Base-by-base conservation (phyloP, 371 early-diverging fungal genomes). In the Apophysomyces sp. region DNA sequence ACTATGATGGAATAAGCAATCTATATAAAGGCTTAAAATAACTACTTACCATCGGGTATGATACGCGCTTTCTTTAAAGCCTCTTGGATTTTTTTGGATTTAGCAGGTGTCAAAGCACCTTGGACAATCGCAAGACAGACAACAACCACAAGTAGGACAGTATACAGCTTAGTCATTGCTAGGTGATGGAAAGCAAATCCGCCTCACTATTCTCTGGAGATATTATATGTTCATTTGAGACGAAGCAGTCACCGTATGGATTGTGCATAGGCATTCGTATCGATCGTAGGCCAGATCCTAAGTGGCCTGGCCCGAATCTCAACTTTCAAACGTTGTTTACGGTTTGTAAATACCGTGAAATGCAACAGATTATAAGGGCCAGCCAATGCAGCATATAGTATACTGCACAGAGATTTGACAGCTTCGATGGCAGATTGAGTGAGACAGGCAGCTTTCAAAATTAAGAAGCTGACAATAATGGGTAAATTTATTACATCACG, bases 21-120 rank as follows among this genome's bases (percentile, higher is more conserved):
- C 5, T 36, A 37, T 16, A 52, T 12, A 36, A 16, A 51, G 32
- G 6, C 28, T 41, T 41, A 29, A 6, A n/a, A 40, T 4, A 44
- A 3, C 26, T 7, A 31, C n/a, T 61, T 58, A 67, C 67, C 67
- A 49, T 62, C 62, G 26, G 67, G 67, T 21, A 62, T 36, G 32
- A 67, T 49, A 13, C 36, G 31, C 26, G 51, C 67, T n/a, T 62
- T 51, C 36, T 44, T 39, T 15, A 67, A 52, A 1, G 28, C 51
- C 9, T 61, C 29, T 28, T 39, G 41, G 28, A 67, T 41, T 4
- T 16, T 3, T 21, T 44, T 44, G 4, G 49, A 16, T 21, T 11
- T 44, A 6, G 1, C 24, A 21, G 21, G 49, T 2, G 49, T 21
- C 24, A 44, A 4, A 8, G n/a, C 21, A 9, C 49, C 24, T 44